These are phyloP conservation scores for Mycosphaerella sp. DNA, from an alignment of 2,329 filamentous ascomycete species.

Conservation along the genomic window DNA sequence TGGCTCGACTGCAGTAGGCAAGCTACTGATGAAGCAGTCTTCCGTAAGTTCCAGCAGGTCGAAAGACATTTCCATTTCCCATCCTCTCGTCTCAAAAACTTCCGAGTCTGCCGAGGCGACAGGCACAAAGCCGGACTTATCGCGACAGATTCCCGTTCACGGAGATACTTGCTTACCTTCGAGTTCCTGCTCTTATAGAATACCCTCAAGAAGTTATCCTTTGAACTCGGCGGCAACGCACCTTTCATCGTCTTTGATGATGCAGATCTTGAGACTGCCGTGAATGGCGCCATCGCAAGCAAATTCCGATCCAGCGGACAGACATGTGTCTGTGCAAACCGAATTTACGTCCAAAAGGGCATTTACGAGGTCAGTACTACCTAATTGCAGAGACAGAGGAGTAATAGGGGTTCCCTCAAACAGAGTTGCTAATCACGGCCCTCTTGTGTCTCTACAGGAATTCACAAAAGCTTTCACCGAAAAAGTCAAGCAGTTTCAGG, in stretches of 20 bases:
- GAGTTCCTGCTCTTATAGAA: not conserved
- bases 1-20: slow-evolving; percentile 26
- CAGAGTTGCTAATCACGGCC: no score
- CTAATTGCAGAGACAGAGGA: no score
- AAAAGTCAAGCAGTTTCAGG: slow-evolving; percentile 61
- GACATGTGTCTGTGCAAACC: slow-evolving; percentile 48
- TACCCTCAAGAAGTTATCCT: slow-evolving; percentile 21
- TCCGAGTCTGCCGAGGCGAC: no score
- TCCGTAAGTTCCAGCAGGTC: not conserved
- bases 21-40: slow-evolving; percentile 21
- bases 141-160: no score
- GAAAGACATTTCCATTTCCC: no score
- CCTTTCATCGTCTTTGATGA: slow-evolving; percentile 29
- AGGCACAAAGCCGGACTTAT: no score
- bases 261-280: slow-evolving; percentile 24
- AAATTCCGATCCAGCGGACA: slow-evolving; percentile 26
- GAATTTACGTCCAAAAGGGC: slow-evolving; percentile 68
- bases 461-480: slow-evolving; percentile 26
- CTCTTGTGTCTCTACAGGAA: not conserved
- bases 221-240: slow-evolving; percentile 28
- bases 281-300: slow-evolving; percentile 19
- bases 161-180: no score
- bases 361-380: slow-evolving; percentile 43
- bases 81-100: no score
- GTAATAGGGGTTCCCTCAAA: no score